A percentile compares a stretch with the other conserved stretches of the same genome.
Evolutionary conservation across 331 rosid species (phyloP).

Genomic region (Pyracantha coccinea): DNA sequence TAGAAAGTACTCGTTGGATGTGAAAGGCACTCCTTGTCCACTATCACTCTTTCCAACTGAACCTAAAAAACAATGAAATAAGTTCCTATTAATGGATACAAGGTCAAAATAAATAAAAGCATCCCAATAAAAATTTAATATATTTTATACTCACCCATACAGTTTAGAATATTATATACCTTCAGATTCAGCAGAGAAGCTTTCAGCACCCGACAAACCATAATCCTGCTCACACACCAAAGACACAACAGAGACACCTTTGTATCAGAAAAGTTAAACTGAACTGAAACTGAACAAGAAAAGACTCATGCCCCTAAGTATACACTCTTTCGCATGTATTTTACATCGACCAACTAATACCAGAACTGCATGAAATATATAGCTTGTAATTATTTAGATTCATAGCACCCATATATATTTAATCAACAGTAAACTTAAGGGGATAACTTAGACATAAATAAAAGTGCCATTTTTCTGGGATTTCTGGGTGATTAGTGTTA

Average conservation of each 20-base stretch:
- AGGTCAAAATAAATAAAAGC: not conserved
- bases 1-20: constrained; percentile 44
- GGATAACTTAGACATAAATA: not conserved
- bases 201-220: constrained; percentile 28
- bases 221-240: constrained; percentile 35
- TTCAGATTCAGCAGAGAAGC: constrained; percentile 23
- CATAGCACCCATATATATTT: not conserved
- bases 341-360: not conserved
- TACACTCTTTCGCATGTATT: not conserved
- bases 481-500: not conserved
- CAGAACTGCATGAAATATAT: not conserved
- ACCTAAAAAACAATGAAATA: constrained; percentile 30
- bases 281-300: not conserved
- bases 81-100: not conserved
- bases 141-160: not conserved
- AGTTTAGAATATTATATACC: constrained; percentile 29
- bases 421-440: not conserved
- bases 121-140: not conserved
- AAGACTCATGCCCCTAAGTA: not conserved
- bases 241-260: not conserved
- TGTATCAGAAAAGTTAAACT: not conserved
- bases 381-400: not conserved
- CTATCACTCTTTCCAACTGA: constrained; percentile 34
- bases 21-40: constrained; percentile 17
- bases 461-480: not conserved